phyloP scores from a whole-genome alignment of 805 yeast species.

The Saturnispora dispora region DNA sequence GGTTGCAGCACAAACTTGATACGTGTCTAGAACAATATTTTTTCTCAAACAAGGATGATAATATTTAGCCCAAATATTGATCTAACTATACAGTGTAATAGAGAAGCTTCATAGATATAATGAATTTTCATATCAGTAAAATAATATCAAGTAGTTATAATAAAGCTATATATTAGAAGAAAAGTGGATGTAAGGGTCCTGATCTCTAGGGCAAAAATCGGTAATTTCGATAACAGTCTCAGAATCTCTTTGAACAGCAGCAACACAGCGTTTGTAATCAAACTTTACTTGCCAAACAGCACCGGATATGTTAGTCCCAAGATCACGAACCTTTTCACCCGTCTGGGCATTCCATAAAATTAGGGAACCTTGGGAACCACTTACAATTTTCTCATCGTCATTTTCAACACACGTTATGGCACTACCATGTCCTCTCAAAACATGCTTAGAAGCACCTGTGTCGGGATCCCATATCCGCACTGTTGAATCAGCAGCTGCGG shows the following conservation, averaged over 20 bases:
- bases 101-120: neutral
- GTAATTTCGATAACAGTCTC: slow-evolving; percentile 74
- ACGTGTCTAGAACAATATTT: neutral
- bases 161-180: neutral
- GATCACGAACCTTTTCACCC: slow-evolving; percentile 66
- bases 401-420: slow-evolving; percentile 94
- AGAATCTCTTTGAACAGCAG: slow-evolving; percentile 70
- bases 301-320: slow-evolving; percentile 66
- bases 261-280: slow-evolving; percentile 75
- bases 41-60: neutral
- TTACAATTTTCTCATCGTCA: slow-evolving; percentile 71
- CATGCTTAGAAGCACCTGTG: slow-evolving; percentile 53
- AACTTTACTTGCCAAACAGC: slow-evolving; percentile 93
- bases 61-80: neutral
- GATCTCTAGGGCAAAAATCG: slow-evolving; percentile 50
- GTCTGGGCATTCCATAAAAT: slow-evolving; percentile 80
- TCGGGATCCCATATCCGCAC: slow-evolving; percentile 89
- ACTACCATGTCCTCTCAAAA: slow-evolving; percentile 70
- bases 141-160: neutral
- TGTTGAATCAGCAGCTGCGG: slow-evolving; percentile 94
- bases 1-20: neutral
- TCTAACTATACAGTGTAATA: neutral
- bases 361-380: slow-evolving; percentile 83
- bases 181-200: slow-evolving; percentile 6
- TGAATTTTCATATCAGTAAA: neutral